Evolutionary conservation across 306 rosid species (phyloP), one percentile per base, ranked within the genome.

Genomic region (Medicago lupulina): DNA sequence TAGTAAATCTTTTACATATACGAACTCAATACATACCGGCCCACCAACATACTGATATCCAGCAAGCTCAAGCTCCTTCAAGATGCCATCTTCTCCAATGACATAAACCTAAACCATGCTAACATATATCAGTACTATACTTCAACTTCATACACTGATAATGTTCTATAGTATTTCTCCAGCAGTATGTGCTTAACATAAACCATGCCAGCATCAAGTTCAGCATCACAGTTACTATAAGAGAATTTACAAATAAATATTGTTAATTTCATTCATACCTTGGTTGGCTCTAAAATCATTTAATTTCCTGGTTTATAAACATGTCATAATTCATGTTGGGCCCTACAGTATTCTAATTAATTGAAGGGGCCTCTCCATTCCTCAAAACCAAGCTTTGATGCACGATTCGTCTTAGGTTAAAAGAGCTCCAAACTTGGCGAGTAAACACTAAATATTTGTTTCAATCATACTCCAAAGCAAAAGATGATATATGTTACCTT

Each of bases 41-140:
- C 99, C 99, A 79, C 99, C 99, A 80, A 95, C 87, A 81, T 92
- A 90, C 70, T 88, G 91, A 88, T 78, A 87, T 85, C 99, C 99
- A 72, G 99, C 99, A 57, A 92, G 97, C 82, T 95, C 97, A 71
- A 95, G 98, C 88, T 92, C 99, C 85, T 95, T 95, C 91, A 92
- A 84, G 85, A 95, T 92, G 46, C 99, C 99, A 15, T 95, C 99
- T 86, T 95, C 99, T 50, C 99, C 99, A 73, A 95, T 92, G 85
- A 95, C 98, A 67, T 95, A 95, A 67, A 95, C 91, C 99, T 95
- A 76, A 77, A 79, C 83, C 79, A 79, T 64, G 55, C 66, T 71
- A 44, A 53, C 16, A 5, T 60, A 34, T 63, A 78, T 78, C 72
- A 84, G 87, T 67, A 73, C 36, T 66, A 51, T 61, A 76, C 70